phyloP scores from a whole-genome alignment of 192 early-diverging fungal species.

The Coemansia sp. region DNA sequence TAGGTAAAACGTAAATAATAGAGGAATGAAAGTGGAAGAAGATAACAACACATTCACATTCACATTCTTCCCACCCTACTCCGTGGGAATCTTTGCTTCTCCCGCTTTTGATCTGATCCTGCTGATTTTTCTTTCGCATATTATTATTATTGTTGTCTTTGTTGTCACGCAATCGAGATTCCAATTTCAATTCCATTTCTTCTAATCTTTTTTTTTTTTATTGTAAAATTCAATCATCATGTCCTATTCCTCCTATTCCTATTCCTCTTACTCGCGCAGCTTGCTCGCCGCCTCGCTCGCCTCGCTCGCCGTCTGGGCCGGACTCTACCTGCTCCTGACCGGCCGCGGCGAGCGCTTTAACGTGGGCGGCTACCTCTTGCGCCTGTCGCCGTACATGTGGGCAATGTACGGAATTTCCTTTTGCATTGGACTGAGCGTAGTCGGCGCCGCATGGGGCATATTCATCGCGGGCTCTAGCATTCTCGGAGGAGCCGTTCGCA shows the following conservation, averaged over 20 bases:
- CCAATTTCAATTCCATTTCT: too few species aligned
- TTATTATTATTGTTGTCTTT: neutral
- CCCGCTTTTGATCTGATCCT: neutral
- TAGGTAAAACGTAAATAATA: neutral
- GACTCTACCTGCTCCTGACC: constrained; percentile 84
- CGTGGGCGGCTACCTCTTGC: constrained; percentile 77
- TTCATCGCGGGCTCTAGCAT: constrained; percentile 90
- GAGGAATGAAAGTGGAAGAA: neutral
- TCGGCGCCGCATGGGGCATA: constrained; percentile 98
- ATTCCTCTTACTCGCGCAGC: constrained; percentile 26
- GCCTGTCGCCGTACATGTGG: constrained; percentile 89
- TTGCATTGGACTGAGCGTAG: constrained; percentile 87
- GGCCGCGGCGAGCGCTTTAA: constrained; percentile 89
- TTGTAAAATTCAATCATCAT: neutral
- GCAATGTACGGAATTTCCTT: constrained; percentile 80
- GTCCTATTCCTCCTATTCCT: neutral
- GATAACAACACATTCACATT: neutral
- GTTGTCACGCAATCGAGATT: too few species aligned
- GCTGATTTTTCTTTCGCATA: neutral
- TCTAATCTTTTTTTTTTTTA: too few species aligned
- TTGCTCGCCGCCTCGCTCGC: constrained; percentile 7
- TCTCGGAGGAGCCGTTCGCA: constrained; percentile 85
- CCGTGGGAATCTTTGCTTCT: neutral
- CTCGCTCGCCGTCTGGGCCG: constrained; percentile 41
- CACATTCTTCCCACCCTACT: neutral